These are phyloP conservation scores for Penicillium sp. DNA, from an alignment of 2,329 filamentous ascomycete genomes.

Conservation along the genomic window DNA sequence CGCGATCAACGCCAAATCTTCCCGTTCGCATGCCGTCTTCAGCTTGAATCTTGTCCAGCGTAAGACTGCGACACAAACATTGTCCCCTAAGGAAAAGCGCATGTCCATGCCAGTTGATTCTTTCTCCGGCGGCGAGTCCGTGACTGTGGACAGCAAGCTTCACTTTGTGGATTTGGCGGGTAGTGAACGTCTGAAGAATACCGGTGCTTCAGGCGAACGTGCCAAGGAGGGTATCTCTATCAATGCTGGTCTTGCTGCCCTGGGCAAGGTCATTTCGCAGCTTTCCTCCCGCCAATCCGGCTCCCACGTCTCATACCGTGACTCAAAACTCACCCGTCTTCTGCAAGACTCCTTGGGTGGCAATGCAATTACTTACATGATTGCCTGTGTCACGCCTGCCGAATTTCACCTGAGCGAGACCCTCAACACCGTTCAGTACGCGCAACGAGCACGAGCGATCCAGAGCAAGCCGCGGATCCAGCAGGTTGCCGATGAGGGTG, in stretches of 20 bases:
- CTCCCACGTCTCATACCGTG: slow-evolving; percentile 94
- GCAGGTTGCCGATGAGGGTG: slow-evolving; percentile 82
- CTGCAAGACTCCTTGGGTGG: slow-evolving; percentile 96
- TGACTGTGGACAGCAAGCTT: slow-evolving; percentile 96
- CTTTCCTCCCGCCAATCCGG: slow-evolving; percentile 86
- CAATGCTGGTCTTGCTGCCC: slow-evolving; percentile 90
- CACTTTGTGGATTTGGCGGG: slow-evolving; percentile 98
- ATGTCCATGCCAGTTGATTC: slow-evolving; percentile 85
- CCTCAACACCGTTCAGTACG: slow-evolving; percentile 95
- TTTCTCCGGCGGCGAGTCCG: slow-evolving; percentile 68
- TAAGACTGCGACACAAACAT: slow-evolving; percentile 59
- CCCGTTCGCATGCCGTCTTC: slow-evolving; percentile 96
- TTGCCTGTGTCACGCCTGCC: slow-evolving; percentile 94
- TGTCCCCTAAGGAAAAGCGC: slow-evolving; percentile 75
- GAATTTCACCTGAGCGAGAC: slow-evolving; percentile 98
- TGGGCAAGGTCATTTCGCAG: slow-evolving; percentile 98
- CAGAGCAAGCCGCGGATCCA: slow-evolving; percentile 98
- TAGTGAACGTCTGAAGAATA: slow-evolving; percentile 96
- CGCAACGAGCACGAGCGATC: slow-evolving; percentile 91
- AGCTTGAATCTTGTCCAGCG: slow-evolving; percentile 89
- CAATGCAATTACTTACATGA: slow-evolving; percentile 99
- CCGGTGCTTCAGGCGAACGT: slow-evolving; percentile 89
- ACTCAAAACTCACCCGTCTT: slow-evolving; percentile 93
- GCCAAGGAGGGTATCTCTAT: slow-evolving; percentile 98
- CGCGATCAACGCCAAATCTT: slow-evolving; percentile 96